Conservation (phyloP, 176 grass and related monocot genomes). For the Avena insularis region DNA sequence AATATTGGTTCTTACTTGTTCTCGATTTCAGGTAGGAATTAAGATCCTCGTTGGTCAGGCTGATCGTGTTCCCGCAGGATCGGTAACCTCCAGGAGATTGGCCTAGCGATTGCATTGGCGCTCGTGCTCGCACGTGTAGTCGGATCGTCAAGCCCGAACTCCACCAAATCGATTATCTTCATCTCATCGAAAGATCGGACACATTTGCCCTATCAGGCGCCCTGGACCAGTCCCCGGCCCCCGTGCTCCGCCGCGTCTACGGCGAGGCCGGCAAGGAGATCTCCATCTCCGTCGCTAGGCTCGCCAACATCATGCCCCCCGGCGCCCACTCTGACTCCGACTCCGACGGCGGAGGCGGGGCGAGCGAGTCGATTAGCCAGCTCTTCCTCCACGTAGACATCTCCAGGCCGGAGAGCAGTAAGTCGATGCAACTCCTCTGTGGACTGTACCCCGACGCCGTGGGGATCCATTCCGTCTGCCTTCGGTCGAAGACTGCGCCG, state of each 20-base stretch:
- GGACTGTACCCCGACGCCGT: constrained; percentile 89
- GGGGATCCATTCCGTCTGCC: constrained; percentile 92
- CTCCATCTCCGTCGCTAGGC: constrained; percentile 84
- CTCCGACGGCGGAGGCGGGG: constrained; percentile 35
- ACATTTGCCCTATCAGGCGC: no score
- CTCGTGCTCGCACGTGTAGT: no score
- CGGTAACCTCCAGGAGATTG: no score
- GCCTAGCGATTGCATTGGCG: no score
- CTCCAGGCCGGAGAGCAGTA: constrained; percentile 58
- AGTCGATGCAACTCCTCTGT: constrained; percentile 91
- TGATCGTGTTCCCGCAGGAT: no score
- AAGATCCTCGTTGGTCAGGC: no score
- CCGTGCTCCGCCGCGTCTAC: constrained; percentile 71
- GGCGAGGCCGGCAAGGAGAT: constrained; percentile 75
- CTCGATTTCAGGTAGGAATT: no score
- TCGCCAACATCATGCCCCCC: constrained; percentile 71
- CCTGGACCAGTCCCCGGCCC: constrained; percentile 42
- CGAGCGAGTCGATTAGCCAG: constrained; percentile 72
- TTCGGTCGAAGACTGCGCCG: constrained; percentile 61
- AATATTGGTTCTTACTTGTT: no score
- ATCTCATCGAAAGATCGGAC: no score
- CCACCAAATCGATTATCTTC: no score
- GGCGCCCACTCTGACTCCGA: constrained; percentile 51
- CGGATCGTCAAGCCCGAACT: no score
- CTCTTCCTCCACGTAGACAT: constrained; percentile 93